These are phyloP conservation scores for Solidago caesia DNA, from an alignment of 129 eudicot genomes.

Conservation along the genomic window DNA sequence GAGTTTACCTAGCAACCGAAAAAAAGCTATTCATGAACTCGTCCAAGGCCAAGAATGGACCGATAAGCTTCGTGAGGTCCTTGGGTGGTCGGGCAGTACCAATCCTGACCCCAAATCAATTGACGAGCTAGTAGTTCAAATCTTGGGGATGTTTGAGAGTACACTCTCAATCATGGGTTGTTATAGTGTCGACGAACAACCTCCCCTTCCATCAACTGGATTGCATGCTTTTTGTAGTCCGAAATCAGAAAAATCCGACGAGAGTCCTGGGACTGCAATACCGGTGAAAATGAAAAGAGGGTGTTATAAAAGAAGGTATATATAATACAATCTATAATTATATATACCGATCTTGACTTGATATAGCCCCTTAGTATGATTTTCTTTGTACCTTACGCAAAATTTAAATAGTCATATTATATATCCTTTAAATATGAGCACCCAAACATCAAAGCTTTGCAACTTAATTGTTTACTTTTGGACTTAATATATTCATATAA, in stretches of 20 bases:
- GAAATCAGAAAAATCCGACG: neutral
- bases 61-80: slow-evolving; percentile 28
- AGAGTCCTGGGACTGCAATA: neutral
- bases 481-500: neutral
- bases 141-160: slow-evolving; percentile 36
- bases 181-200: slow-evolving; percentile 17
- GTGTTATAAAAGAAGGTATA: slow-evolving; percentile 9
- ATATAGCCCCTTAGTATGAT: neutral
- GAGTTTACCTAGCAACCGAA: slow-evolving; percentile 22
- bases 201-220: slow-evolving; percentile 22
- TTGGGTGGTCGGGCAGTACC: neutral
- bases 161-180: slow-evolving; percentile 30
- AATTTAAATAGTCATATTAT: too few species aligned
- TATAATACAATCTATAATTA: neutral
- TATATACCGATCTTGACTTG: neutral
- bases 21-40: slow-evolving; percentile 28
- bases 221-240: neutral
- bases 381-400: too few species aligned
- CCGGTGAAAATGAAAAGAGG: slow-evolving; percentile 11
- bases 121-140: slow-evolving; percentile 26
- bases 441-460: neutral
- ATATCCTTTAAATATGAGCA: neutral
- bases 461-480: neutral
- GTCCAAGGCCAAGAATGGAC: slow-evolving; percentile 38
- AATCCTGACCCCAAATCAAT: slow-evolving; percentile 5